These are phyloP conservation scores for Salvia miltiorrhiza DNA, from an alignment of 257 asterid species.

Conservation along the genomic window DNA sequence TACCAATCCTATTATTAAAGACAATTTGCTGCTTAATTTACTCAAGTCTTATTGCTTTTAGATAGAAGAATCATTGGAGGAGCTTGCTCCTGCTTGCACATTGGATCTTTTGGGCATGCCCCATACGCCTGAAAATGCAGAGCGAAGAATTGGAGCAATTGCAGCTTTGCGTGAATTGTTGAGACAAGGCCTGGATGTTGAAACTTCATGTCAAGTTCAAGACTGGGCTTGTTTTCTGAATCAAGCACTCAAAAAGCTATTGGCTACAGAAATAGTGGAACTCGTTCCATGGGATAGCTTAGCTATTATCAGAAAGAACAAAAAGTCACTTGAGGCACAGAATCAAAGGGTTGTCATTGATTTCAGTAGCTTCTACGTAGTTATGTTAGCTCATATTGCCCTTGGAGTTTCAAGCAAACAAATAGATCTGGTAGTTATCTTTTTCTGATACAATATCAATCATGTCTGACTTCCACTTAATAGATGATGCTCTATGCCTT, in stretches of 20 bases:
- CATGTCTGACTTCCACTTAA: conserved; percentile 4
- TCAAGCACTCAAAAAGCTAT: conserved; percentile 83
- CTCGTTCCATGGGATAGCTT: conserved; percentile 85
- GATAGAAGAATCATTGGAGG: conserved; percentile 98
- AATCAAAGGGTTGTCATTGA: conserved; percentile 88
- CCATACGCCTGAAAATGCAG: conserved; percentile 91
- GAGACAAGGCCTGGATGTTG: conserved; percentile 92
- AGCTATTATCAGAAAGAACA: conserved; percentile 81
- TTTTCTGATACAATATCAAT: neutral
- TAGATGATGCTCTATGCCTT: neutral
- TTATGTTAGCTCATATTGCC: conserved; percentile 84
- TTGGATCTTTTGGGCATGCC: conserved; percentile 91
- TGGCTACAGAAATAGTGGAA: conserved; percentile 90
- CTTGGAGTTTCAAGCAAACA: conserved; percentile 93
- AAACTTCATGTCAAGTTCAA: conserved; percentile 86
- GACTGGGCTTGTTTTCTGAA: conserved; percentile 95
- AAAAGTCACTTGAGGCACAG: conserved; percentile 83
- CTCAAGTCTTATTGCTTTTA: conserved; percentile 34
- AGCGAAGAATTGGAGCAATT: conserved; percentile 87
- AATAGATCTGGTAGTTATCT: conserved; percentile 60
- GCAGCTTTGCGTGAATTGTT: conserved; percentile 90
- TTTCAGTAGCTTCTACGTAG: conserved; percentile 73
- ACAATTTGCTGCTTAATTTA: conserved; percentile 18
- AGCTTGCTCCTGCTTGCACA: conserved; percentile 98
- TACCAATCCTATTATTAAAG: neutral